Base-by-base conservation (phyloP, 805 yeast species). In the Jamesozyma jinghongensis region DNA sequence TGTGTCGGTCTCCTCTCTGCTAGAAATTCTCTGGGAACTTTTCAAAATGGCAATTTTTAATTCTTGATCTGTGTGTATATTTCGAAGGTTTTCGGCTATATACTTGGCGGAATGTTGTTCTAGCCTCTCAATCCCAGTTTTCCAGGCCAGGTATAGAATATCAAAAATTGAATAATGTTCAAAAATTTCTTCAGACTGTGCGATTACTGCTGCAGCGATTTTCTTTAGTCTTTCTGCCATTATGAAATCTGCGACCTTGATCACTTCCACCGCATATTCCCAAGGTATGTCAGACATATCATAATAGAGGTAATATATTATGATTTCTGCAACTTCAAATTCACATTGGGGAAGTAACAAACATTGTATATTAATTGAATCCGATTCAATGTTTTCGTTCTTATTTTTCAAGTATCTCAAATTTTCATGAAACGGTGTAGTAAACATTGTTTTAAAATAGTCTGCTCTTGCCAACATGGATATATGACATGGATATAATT, bases 1-100 rank as follows among this genome's bases (percentile, higher is more conserved):
- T 1, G 90, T 80, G 61, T 84, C 94, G 0, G 83, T 79, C 44
- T 77, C 85, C 49, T 84, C 78, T 53, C 92, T 69, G 13, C 56
- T 60, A 17, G 69, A 52, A 37, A 84, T 81, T 49, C 85, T 63
- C 13, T 52, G 47, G 0, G 90, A 81, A 53, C 75, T 68, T 47
- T 67, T 69, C 17, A 70, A 56, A 14, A 71, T 53, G 0, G 62
- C 61, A 13, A 55, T 62, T 37, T 58, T 52, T 38, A 75, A 66
- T 33, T 68, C 69, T 1, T 61, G 57, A n/a, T 63, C 63, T 1
- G 47, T 31, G 5, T 65, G 49, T 57, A 54, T 77, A 20, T 36
- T 41, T 8, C 49, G 54, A 19, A 84, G 50, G 43, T 76, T 59
- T 28, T 66, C 52, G 0, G 90, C 83, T 28, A 83, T 67, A 26